Evolutionary conservation across 345 rosid species (phyloP).

Genomic region (Carallia pectinifolia): DNA sequence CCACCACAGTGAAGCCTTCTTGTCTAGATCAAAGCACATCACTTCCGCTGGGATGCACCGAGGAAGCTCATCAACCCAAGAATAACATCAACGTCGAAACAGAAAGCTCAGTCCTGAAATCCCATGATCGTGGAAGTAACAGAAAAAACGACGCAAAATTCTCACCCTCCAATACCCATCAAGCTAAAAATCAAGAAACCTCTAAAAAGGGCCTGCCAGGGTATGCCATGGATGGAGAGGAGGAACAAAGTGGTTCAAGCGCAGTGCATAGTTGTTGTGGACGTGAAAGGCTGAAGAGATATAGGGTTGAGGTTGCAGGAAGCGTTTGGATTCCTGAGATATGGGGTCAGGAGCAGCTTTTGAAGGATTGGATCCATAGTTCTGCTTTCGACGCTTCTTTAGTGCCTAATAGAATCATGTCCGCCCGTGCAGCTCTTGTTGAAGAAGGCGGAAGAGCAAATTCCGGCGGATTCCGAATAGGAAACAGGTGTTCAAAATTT

Average conservation of each 20-base stretch:
- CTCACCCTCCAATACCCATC: background rate
- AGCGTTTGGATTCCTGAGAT: slow-evolving; percentile 84
- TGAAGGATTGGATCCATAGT: slow-evolving; percentile 81
- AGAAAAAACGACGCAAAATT: background rate
- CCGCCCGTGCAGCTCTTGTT: slow-evolving; percentile 71
- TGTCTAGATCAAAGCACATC: background rate
- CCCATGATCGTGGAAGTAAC: background rate
- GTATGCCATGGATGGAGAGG: background rate
- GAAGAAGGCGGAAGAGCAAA: slow-evolving; percentile 54
- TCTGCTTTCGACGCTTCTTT: slow-evolving; percentile 62
- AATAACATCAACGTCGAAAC: background rate
- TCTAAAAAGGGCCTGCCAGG: background rate
- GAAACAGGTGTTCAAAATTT: slow-evolving; percentile 52
- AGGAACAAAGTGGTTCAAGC: background rate
- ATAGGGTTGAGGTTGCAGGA: slow-evolving; percentile 53
- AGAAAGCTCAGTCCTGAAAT: background rate
- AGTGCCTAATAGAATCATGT: slow-evolving; percentile 44
- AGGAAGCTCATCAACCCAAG: background rate
- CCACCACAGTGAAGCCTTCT: slow-evolving; percentile 10
- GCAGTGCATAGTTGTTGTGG: slow-evolving; percentile 8
- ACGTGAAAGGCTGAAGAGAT: slow-evolving; percentile 38
- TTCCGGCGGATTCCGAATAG: slow-evolving; percentile 45
- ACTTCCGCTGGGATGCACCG: slow-evolving; percentile 16
- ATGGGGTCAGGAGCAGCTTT: slow-evolving; percentile 84
- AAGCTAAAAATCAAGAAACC: background rate